phyloP scores from a whole-genome alignment of 768 basidiomycete species.

The Cyclocybe aegerita region DNA sequence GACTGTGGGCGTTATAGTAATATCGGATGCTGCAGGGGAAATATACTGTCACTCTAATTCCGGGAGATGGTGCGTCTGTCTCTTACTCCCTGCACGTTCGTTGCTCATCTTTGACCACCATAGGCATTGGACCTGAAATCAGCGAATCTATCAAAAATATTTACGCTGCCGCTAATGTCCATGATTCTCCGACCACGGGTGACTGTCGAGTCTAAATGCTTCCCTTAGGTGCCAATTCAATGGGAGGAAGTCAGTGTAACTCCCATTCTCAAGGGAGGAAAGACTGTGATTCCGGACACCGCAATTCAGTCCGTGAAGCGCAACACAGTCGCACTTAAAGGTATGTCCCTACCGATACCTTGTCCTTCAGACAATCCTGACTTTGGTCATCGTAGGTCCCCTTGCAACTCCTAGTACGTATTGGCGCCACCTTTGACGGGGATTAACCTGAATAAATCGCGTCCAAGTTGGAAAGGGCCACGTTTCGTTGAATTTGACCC shows the following conservation, averaged over 20 bases:
- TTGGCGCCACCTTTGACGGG: conserved; percentile 1
- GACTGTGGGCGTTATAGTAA: conserved; percentile 1
- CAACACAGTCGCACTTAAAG: conserved; percentile 98
- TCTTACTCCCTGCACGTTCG: background rate
- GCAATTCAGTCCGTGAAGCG: conserved; percentile 92
- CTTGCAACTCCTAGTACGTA: conserved; percentile 93
- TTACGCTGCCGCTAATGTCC: conserved; percentile 83
- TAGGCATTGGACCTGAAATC: conserved; percentile 99
- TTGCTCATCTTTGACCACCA: conserved; percentile 12
- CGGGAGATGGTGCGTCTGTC: conserved; percentile 79
- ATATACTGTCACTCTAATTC: conserved; percentile 94
- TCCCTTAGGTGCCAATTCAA: conserved; percentile 86
- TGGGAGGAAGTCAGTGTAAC: conserved; percentile 99
- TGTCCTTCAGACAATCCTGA: conserved; percentile 1
- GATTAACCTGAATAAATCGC: too few species aligned
- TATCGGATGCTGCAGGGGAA: conserved; percentile 63
- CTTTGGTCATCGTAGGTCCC: conserved; percentile 56
- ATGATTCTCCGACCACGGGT: conserved; percentile 7
- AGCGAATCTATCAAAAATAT: conserved; percentile 94
- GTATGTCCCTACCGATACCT: conserved; percentile 37
- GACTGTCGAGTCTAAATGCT: background rate
- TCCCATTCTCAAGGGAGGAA: conserved; percentile 90
- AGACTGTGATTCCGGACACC: conserved; percentile 92
- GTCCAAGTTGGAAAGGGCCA: conserved; percentile 93
- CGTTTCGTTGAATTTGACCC: conserved; percentile 95